Evolutionary conservation across 2,329 filamentous ascomycete species (phyloP).

Genomic region (Plenodomus tracheiphilus): DNA sequence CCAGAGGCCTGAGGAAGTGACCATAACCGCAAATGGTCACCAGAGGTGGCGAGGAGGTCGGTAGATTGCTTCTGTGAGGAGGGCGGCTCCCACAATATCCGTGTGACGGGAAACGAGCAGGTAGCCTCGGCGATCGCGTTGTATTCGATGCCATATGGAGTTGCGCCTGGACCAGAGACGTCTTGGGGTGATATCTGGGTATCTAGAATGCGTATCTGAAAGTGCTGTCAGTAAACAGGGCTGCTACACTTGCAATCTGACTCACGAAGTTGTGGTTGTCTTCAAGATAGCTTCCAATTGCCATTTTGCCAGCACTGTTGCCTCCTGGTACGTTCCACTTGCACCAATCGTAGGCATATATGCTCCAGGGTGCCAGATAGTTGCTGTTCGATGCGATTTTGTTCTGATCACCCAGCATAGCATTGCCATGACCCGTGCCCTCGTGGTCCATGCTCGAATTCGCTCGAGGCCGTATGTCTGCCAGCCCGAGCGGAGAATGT

Average conservation of each 20-base stretch:
- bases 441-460: conserved; percentile 80
- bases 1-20: conserved; percentile 68
- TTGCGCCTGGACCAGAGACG: conserved; percentile 68
- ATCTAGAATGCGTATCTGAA: conserved; percentile 93
- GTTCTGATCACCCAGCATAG: conserved; percentile 67
- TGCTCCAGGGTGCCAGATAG: conserved; percentile 90
- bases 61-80: conserved; percentile 94
- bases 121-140: conserved; percentile 93
- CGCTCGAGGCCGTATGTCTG: conserved; percentile 85
- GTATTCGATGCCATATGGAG: conserved; percentile 83
- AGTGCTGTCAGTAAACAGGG: conserved; percentile 12
- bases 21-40: conserved; percentile 92
- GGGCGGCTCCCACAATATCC: conserved; percentile 93
- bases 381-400: conserved; percentile 78
- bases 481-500: conserved; percentile 86
- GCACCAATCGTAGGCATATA: conserved; percentile 98
- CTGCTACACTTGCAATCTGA: conserved; percentile 3
- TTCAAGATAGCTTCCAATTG: conserved; percentile 93
- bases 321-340: conserved; percentile 82
- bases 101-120: conserved; percentile 95
- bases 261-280: conserved; percentile 96
- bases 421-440: conserved; percentile 58
- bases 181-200: conserved; percentile 74
- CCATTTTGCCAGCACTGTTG: conserved; percentile 84
- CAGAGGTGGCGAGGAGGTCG: conserved; percentile 90